Evolutionary conservation across 306 rosid species (phyloP).

Genomic region (Parietaria judaica): DNA sequence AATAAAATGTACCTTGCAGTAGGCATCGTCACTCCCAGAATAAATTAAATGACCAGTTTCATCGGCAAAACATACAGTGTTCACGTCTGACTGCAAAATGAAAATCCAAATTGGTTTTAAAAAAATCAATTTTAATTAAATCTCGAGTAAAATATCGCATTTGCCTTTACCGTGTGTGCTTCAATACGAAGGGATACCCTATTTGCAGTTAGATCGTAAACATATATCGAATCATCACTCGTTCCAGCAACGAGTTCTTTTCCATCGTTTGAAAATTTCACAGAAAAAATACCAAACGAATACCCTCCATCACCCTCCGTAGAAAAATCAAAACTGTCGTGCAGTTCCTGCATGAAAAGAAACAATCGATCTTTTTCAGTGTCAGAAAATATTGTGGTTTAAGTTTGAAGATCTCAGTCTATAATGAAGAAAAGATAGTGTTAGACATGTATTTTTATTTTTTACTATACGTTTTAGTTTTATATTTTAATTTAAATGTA

Average conservation of each 20-base stretch:
- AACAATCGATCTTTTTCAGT: constrained; percentile 6
- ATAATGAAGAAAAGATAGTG: too few relatives aligned
- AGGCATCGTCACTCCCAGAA: constrained; percentile 91
- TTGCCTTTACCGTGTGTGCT: constrained; percentile 53
- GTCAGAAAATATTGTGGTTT: constrained; percentile 9
- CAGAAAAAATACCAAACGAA: constrained; percentile 71
- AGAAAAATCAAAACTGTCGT: constrained; percentile 60
- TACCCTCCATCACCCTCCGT: constrained; percentile 37
- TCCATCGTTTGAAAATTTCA: constrained; percentile 84
- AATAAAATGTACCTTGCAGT: constrained; percentile 56
- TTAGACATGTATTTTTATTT: too few relatives aligned
- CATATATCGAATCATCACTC: constrained; percentile 66
- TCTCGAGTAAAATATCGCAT: too few relatives aligned
- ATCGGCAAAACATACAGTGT: constrained; percentile 89
- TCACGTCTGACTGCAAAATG: constrained; percentile 76
- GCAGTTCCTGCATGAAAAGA: constrained; percentile 62
- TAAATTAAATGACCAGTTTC: constrained; percentile 86
- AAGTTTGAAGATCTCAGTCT: too few relatives aligned
- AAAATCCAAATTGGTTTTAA: not conserved
- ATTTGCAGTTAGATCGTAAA: constrained; percentile 83
- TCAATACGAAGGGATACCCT: constrained; percentile 66
- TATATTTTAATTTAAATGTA: too few relatives aligned
- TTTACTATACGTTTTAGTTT: too few relatives aligned
- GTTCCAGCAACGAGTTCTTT: constrained; percentile 86
- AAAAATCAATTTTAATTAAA: not conserved